A percentile compares a stretch with the other conserved stretches of the same genome.
Conservation (phyloP, 78 protist genomes). For the Chrysochromulina parva region DNA sequence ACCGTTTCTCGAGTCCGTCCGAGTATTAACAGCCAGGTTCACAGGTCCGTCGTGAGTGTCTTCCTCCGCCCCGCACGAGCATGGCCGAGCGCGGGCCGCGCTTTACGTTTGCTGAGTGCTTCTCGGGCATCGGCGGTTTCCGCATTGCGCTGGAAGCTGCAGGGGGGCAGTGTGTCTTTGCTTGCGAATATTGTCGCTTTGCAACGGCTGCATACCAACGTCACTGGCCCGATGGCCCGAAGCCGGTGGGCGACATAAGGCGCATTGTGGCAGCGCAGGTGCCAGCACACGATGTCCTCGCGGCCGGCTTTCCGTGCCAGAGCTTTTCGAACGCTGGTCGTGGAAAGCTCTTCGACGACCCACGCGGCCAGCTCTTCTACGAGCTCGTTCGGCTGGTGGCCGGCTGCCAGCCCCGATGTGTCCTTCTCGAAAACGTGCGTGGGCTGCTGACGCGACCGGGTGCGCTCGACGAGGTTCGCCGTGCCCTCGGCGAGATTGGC, state of each 20-base stretch:
- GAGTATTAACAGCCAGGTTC: too few relatives aligned
- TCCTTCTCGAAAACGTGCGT: neutral
- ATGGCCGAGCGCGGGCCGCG: neutral
- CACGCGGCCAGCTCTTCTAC: neutral
- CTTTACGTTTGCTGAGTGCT: neutral
- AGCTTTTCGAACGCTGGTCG: neutral
- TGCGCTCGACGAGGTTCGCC: neutral
- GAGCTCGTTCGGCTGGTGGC: neutral
- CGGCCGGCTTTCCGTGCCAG: constrained; percentile 44
- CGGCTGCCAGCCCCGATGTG: neutral
- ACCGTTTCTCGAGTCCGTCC: too few relatives aligned
- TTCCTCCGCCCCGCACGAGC: too few relatives aligned
- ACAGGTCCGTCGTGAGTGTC: too few relatives aligned
- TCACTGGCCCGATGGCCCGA: neutral
- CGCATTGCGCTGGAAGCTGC: neutral
- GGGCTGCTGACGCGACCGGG: neutral
- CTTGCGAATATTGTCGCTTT: neutral
- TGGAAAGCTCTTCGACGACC: neutral
- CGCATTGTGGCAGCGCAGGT: neutral
- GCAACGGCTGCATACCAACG: neutral
- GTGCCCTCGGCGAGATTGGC: neutral
- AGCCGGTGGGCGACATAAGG: neutral
- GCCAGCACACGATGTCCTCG: constrained; percentile 19
- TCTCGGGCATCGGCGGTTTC: constrained; percentile 12
- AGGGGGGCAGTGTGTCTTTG: constrained; percentile 1